Percentiles rank a stretch among this genome's conserved stretches.
These are phyloP conservation scores for Daedaleopsis nitida DNA, from an alignment of 768 basidiomycete species.

Conservation along the genomic window DNA sequence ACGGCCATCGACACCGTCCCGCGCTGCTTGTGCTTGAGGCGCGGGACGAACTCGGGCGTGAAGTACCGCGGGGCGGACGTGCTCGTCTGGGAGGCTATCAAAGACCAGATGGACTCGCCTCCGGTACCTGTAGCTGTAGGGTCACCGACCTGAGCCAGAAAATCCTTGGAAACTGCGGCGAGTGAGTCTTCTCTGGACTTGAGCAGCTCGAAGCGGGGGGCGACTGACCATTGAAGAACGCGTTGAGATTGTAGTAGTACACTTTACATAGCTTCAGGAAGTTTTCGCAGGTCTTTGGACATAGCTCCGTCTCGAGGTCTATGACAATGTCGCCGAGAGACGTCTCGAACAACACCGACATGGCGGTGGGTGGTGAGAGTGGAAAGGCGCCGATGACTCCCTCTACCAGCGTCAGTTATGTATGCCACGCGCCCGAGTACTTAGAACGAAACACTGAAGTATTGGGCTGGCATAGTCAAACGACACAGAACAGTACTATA, in stretches of 20 bases:
- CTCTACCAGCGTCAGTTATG: no score
- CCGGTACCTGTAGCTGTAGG: conserved; percentile 94
- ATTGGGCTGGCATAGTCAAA: neutral
- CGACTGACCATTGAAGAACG: conserved; percentile 95
- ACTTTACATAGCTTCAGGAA: conserved; percentile 97
- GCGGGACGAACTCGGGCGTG: conserved; percentile 76
- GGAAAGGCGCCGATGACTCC: neutral
- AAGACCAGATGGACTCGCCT: conserved; percentile 87
- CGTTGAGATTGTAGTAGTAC: conserved; percentile 95
- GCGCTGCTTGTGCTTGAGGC: conserved; percentile 78
- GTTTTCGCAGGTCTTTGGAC: conserved; percentile 92
- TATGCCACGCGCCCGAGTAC: no score
- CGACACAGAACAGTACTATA: neutral
- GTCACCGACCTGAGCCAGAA: conserved; percentile 95
- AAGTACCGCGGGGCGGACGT: conserved; percentile 72
- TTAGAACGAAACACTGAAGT: no score
- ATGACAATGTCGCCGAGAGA: conserved; percentile 96
- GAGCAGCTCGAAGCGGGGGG: neutral
- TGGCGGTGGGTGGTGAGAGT: conserved; percentile 33
- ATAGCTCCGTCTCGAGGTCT: conserved; percentile 88
- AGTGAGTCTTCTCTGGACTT: neutral
- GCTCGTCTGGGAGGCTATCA: conserved; percentile 53
- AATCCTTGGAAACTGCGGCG: conserved; percentile 89
- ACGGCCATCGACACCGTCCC: conserved; percentile 99
- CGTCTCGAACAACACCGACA: conserved; percentile 98